Base-by-base conservation (phyloP, 805 yeast genomes). In the Saturnispora sekii region DNA sequence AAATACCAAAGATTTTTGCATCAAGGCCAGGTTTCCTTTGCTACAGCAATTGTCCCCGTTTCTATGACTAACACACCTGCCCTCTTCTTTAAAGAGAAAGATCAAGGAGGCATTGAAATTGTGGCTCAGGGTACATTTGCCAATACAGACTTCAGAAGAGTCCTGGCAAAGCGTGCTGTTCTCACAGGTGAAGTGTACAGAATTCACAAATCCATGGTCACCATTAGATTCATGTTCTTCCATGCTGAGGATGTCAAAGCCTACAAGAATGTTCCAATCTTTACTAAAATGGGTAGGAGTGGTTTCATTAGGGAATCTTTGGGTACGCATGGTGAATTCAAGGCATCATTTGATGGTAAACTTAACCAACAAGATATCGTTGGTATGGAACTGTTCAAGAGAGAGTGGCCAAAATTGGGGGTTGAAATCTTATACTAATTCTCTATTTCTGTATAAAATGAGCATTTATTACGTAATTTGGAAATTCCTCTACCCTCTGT, bases 281-380 rank as follows among this genome's bases (percentile, higher is more conserved):
- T 87, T 64, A 89, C 97, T 35, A 87, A 85, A 62, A 74, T 81
- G 56, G 99, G 98, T 41, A 79, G 97, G 63, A 73, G 88, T 16
- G 99, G 99, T 45, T 84, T 84, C 63, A 90, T 94, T 61, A 90
- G 86, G 65, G 97, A 90, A 62, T 77, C 89, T 60, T 72, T 93
- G 69, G 99, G 99, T 67, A 93, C 98, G 2, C 98, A 93, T 62
- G 99, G 99, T 51, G 87, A 90, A 69, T 89, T 83, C 76, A 93
- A 93, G 68, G 96, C 97, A 18, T 83, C 84, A 8, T 93, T 93
- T 57, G 97, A 93, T 60, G 90, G 89, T 48, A 85, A 82, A 57
- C 69, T 94, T 56, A 79, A 84, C 43, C 83, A 96, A 0, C 97
- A 89, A 66, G 99, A 93, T 64, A 80, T 85, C 11, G 79, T 93